Conservation (phyloP, 768 basidiomycete genomes). For the Candolleomyces aberdarensis region DNA sequence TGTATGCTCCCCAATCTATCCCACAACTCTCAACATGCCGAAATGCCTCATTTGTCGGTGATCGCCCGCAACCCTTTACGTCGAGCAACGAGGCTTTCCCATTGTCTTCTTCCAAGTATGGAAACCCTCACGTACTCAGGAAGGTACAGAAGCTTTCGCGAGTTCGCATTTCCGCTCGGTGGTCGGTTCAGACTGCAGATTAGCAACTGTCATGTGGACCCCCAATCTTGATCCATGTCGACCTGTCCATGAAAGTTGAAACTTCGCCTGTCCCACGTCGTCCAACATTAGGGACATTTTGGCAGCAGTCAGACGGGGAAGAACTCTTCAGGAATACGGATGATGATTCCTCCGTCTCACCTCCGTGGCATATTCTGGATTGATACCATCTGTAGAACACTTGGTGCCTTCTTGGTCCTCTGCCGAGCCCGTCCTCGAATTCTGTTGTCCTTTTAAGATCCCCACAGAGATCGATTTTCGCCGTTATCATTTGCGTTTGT, state of each 20-base stretch:
- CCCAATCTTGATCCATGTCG: slow-evolving; percentile 1
- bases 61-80: background rate
- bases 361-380: slow-evolving; percentile 1
- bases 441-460: background rate
- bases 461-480: background rate
- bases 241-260: background rate
- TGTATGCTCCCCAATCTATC: background rate
- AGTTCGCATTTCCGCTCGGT: background rate
- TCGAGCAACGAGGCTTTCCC: background rate
- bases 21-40: background rate
- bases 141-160: background rate
- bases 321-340: background rate
- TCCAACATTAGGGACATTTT: background rate
- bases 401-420: background rate
- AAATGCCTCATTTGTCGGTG: background rate
- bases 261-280: background rate
- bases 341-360: slow-evolving; percentile 1
- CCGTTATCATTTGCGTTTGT: background rate
- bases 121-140: background rate
- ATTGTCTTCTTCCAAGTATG: background rate
- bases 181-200: background rate
- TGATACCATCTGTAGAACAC: slow-evolving; percentile 2
- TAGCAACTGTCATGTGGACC: background rate
- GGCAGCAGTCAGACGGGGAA: slow-evolving; percentile 1
- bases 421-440: background rate